Evolutionary conservation across 768 basidiomycete species (phyloP), one percentile per base, ranked within the genome.

Genomic region (Phlebiopsis gigantea): DNA sequence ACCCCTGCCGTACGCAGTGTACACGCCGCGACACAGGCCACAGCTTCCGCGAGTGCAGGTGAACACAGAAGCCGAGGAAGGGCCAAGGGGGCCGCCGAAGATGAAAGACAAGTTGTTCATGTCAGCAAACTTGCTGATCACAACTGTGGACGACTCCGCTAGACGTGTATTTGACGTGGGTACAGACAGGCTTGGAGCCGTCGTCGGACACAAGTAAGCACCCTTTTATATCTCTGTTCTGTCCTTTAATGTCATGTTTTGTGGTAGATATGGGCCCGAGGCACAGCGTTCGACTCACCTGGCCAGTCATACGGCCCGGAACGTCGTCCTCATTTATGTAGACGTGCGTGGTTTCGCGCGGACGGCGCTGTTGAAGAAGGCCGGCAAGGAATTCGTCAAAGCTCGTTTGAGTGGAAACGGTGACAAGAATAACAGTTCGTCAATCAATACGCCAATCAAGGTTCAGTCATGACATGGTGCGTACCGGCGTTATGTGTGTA

Each of bases 261-360:
- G 9, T 19, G n/a, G 57, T 58, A 80, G 79, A 61, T 88, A 85
- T 64, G 89, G 88, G 2, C 66, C 78, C 0, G 82, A 86, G 50
- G 85, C 83, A 6, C 85, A 76, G 9, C 74, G 83, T 45, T 81
- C 77, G 19, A 81, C 84, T 1, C 68, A 77, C 48, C 70, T 87
- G 52, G 71, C 85, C 56, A 80, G 85, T 5, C 84, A 82, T 7
- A 82, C 84, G 0, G 85, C 84, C 30, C 74, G 80, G 58, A 90
- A 91, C 69, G 81, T 88, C 12, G 84, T 79, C 3, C 73, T 90
- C 34, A 85, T 92, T 21, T 92, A 90, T 69, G 78, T 91, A 41
- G 89, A 91, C 66, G 77, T 87, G 75, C 71, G 77, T 1, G 88
- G 88, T 0, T 80, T 92, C 34, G 88, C 87, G 8, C 73, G 87